Percentiles rank a stretch among this genome's conserved stretches.
Evolutionary conservation across 1,284 basidiomycete species (phyloP).

Genomic region (Ceratobasidium sp.): DNA sequence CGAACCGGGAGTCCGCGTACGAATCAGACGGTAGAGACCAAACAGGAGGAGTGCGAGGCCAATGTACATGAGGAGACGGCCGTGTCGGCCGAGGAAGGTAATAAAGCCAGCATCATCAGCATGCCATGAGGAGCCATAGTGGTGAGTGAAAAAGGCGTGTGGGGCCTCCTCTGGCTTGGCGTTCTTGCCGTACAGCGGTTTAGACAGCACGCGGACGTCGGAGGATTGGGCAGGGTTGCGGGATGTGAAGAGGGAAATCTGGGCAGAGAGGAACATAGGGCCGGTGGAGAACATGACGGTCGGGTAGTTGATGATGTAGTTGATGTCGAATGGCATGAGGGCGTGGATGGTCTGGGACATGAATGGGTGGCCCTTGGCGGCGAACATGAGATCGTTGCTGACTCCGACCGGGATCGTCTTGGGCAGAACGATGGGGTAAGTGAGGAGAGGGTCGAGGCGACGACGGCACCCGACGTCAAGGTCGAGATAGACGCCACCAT

Average conservation of each 20-base stretch:
- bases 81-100: slow-evolving; percentile 87
- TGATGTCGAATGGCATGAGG: slow-evolving; percentile 91
- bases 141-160: slow-evolving; percentile 94
- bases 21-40: slow-evolving; percentile 71
- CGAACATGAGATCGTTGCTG: slow-evolving; percentile 97
- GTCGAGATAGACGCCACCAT: slow-evolving; percentile 96
- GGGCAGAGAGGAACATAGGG: slow-evolving; percentile 90
- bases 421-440: slow-evolving; percentile 90
- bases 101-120: slow-evolving; percentile 94
- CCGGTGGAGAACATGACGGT: slow-evolving; percentile 99
- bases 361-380: slow-evolving; percentile 87
- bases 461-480: slow-evolving; percentile 95
- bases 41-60: slow-evolving; percentile 76
- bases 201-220: slow-evolving; percentile 91
- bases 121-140: slow-evolving; percentile 97
- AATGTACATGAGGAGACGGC: slow-evolving; percentile 85
- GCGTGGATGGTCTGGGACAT: slow-evolving; percentile 93
- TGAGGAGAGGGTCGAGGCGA: slow-evolving; percentile 88
- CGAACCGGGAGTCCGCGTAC: slow-evolving; percentile 45
- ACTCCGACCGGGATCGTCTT: slow-evolving; percentile 97
- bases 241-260: slow-evolving; percentile 84
- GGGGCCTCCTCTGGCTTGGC: slow-evolving; percentile 84
- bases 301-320: slow-evolving; percentile 94
- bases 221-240: slow-evolving; percentile 68
- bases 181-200: slow-evolving; percentile 96